Evolutionary conservation across 768 basidiomycete species (phyloP), one percentile per base, ranked within the genome.

Genomic region (Boletus vinaceobasis): DNA sequence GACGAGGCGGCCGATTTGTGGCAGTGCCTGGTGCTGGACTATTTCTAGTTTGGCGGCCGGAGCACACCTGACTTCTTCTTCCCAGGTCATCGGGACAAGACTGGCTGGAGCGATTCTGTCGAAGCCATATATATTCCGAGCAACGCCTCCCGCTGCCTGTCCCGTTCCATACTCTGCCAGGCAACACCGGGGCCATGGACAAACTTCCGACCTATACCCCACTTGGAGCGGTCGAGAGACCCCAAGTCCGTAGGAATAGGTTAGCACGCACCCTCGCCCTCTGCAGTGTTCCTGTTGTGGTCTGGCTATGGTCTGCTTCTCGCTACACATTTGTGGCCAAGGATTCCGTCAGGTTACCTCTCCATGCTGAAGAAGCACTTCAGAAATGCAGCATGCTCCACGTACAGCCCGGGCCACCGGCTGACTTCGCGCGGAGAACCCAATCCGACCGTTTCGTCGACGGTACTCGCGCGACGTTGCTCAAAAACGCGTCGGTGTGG

Each of bases 401-500:
- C 43, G 60, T 65, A 0, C 64, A 50, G 48, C 77, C 77, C 43
- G 76, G 71, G 2, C 76, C 76, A 45, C 71, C 70, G 8, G 46
- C 61, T 35, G 68, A 65, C 52, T 77, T 72, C 42, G 57, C 60
- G 52, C 61, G 54, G 38, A 67, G 72, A 49, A 60, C 63, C 53
- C 71, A 64, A 44, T 77, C 76, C 39, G 75, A 76, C 47, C 65
- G 75, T 47, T 76, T 68, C 36, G 74, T 64, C 32, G 46, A 65
- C 4, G 79, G 74, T 1, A 77, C 79, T 1, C 59, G 56, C 26
- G 63, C 76, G 3, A 70, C 70, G 7, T 62, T 75, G 55, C 67
- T 83, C 39, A 69, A 50, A 53, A 83, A 83, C 57, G 81, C 75
- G 31, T 80, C 78, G 1, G 60, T 83, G 21, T 83, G 81, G 81